Evolutionary conservation across 108 stramenopile genomes (phyloP).

Genomic region (Pelagomonas calceolata): DNA sequence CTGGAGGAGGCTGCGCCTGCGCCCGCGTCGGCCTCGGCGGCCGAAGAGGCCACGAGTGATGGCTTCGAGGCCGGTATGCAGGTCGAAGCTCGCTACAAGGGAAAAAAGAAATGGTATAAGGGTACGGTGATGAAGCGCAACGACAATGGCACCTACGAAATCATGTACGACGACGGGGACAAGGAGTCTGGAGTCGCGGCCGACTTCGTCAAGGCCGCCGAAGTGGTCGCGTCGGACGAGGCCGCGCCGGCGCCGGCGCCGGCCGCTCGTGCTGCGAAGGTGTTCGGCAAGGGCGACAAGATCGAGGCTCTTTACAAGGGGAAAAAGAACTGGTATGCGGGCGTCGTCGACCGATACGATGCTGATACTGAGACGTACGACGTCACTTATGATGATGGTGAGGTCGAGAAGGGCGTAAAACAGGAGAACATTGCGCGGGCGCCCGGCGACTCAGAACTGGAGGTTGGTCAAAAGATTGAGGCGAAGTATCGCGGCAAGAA

Average conservation of each 20-base stretch:
- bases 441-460: not conserved
- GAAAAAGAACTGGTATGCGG: constrained; percentile 24
- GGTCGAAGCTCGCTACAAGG: not conserved
- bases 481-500: constrained; percentile 8
- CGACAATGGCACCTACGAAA: constrained; percentile 16
- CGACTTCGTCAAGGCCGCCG: constrained; percentile 6
- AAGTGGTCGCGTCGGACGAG: constrained; percentile 6
- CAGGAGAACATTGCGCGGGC: not conserved
- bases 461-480: constrained; percentile 17
- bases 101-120: constrained; percentile 8
- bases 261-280: constrained; percentile 4
- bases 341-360: constrained; percentile 18
- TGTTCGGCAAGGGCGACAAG: constrained; percentile 16
- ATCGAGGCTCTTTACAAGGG: constrained; percentile 27
- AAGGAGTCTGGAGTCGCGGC: constrained; percentile 1
- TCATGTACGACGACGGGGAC: constrained; percentile 24
- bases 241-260: not conserved
- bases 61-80: too few relatives aligned
- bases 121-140: constrained; percentile 14
- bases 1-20: not conserved
- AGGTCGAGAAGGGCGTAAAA: constrained; percentile 18
- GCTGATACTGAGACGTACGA: constrained; percentile 25
- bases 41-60: too few relatives aligned
- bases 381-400: constrained; percentile 36
- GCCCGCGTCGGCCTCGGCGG: not conserved